These are phyloP conservation scores for Russula foetens DNA, from an alignment of 768 basidiomycete genomes.

Conservation along the genomic window DNA sequence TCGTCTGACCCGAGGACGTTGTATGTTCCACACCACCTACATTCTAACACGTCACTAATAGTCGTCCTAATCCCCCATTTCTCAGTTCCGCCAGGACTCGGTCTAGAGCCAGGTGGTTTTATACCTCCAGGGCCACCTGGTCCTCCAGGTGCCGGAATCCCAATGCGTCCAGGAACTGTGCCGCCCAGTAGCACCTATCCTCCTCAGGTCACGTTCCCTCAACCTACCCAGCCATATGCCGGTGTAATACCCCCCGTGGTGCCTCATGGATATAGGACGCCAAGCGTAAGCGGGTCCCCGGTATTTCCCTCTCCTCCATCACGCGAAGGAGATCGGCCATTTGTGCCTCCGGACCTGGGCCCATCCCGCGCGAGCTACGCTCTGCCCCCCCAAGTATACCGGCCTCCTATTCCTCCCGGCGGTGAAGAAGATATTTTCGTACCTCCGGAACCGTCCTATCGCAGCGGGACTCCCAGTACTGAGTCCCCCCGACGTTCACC, in stretches of 20 bases:
- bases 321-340: not conserved
- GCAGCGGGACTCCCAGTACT: not conserved
- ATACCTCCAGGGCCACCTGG: not conserved
- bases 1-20: constrained; percentile 27
- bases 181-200: not conserved
- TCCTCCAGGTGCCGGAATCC: not conserved
- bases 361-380: not conserved
- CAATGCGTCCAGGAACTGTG: not conserved
- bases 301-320: constrained; percentile 14
- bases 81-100: constrained; percentile 1
- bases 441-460: constrained; percentile 9
- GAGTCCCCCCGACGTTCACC: not conserved
- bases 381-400: constrained; percentile 4
- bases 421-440: not conserved
- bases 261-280: not conserved
- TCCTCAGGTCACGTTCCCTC: not conserved
- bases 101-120: constrained; percentile 6
- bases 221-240: not conserved
- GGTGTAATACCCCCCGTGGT: not conserved
- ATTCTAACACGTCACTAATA: constrained; percentile 8
- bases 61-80: not conserved
- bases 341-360: not conserved
- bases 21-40: not conserved
- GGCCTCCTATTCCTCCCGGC: constrained; percentile 9
- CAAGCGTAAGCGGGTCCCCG: constrained; percentile 1